phyloP scores from a whole-genome alignment of 2,329 filamentous ascomycete genomes.

The Xylaria sp. region DNA sequence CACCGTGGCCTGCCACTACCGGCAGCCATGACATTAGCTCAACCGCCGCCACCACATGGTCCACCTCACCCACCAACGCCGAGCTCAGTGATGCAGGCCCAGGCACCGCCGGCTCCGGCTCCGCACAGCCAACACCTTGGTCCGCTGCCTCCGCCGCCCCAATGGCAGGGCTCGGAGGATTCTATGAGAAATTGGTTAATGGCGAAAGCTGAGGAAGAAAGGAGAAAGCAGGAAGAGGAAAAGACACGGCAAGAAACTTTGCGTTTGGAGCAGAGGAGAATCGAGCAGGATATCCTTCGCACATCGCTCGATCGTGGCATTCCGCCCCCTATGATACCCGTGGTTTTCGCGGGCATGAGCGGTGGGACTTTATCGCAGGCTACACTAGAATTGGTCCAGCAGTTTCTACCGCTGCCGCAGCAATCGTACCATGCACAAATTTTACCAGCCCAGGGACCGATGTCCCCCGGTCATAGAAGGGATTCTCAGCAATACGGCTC shows the following conservation, averaged over 20 bases:
- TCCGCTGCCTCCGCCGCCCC: slow-evolving; percentile 66
- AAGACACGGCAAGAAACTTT: slow-evolving; percentile 68
- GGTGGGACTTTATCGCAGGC: slow-evolving; percentile 65
- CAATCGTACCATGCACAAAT: slow-evolving; percentile 58
- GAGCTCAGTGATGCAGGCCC: slow-evolving; percentile 39
- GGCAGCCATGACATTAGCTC: slow-evolving; percentile 67
- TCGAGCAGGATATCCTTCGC: slow-evolving; percentile 74
- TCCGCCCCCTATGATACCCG: slow-evolving; percentile 74
- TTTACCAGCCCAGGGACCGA: slow-evolving; percentile 54
- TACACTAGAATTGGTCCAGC: slow-evolving; percentile 71
- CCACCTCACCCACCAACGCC: slow-evolving; percentile 39
- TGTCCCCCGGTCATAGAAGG: slow-evolving; percentile 61
- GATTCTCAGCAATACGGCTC: slow-evolving; percentile 54
- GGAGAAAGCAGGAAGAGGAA: slow-evolving; percentile 75
- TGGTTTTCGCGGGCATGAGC: slow-evolving; percentile 76
- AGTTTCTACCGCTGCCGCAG: slow-evolving; percentile 59
- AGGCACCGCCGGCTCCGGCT: slow-evolving; percentile 41
- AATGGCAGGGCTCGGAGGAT: slow-evolving; percentile 72
- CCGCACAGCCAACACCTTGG: slow-evolving; percentile 52
- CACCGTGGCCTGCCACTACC: slow-evolving; percentile 73
- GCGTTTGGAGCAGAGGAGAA: slow-evolving; percentile 72
- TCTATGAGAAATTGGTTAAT: slow-evolving; percentile 74
- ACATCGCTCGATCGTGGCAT: slow-evolving; percentile 73
- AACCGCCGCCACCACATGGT: slow-evolving; percentile 40
- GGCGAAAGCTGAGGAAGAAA: slow-evolving; percentile 76